Conservation (phyloP, 176 grass and related monocot species). For the Phragmites australis region DNA sequence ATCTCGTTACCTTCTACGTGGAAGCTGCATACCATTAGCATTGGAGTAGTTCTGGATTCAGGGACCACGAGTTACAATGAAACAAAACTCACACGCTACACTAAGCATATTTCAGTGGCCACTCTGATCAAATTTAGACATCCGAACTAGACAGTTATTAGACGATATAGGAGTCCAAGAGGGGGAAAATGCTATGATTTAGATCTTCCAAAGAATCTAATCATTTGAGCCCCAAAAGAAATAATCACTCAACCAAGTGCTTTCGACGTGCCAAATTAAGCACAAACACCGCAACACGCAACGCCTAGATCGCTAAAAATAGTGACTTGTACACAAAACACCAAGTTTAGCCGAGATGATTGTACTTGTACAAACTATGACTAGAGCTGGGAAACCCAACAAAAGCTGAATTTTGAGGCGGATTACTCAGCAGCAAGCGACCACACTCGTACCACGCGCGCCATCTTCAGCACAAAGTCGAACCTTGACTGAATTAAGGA, state of each 20-base stretch:
- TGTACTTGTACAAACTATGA: not conserved
- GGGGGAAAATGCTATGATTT: not conserved
- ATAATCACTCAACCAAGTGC: not conserved
- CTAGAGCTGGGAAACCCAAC: not conserved
- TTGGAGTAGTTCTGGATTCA: not conserved
- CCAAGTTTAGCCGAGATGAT: not conserved
- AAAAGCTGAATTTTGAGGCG: not conserved
- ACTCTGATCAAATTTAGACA: not conserved
- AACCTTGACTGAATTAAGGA: not conserved
- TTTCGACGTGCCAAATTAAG: constrained; percentile 26
- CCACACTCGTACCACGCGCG: no score
- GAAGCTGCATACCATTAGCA: constrained; percentile 17
- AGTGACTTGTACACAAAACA: not conserved
- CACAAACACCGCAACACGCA: constrained; percentile 20
- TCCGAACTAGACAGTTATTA: not conserved
- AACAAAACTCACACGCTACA: not conserved
- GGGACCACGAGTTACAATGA: not conserved
- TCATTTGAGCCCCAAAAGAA: not conserved
- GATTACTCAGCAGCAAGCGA: not conserved
- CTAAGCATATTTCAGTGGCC: not conserved
- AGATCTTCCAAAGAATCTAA: constrained; percentile 8
- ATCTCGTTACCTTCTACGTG: not conserved
- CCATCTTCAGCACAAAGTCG: not conserved
- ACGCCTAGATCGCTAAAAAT: constrained; percentile 26
- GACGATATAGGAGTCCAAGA: not conserved